Base-by-base conservation (phyloP, 768 basidiomycete genomes). In the Candolleomyces aberdarensis region DNA sequence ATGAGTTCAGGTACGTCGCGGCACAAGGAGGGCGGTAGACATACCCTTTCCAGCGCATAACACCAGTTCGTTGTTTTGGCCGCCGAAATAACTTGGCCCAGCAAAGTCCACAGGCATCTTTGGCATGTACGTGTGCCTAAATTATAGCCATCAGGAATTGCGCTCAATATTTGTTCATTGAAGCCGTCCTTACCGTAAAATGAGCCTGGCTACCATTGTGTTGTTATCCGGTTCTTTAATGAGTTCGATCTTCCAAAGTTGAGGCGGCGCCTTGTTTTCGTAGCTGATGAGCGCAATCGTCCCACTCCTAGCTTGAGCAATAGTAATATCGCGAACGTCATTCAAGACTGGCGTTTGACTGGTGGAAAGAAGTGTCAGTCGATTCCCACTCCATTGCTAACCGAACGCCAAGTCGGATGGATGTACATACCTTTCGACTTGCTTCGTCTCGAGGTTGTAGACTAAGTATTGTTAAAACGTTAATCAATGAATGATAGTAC, bases 41-140 rank as follows among this genome's bases (percentile, higher is more conserved):
- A 36, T 36, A 36, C 36, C 36, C 36, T 93, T 92, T 6, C 87
- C 85, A 44, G 88, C 87, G 66, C 91, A 89, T 5, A 93, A 76
- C 11, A 94, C 85, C 48, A 92, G 76, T 66, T 93, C 89, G 66
- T 91, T 87, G 63, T 88, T 85, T 67, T 83, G 84, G 17, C 91
- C 92, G 41, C 90, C 91, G 58, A 93, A 92, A 73, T 92, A 91
- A 67, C 89, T 90, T 8, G 87, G 85, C 0, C 92, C 92, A 1
- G 90, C 87, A 66, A 92, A 91, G 66, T 92, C 88, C 19, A 90
- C 84, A 13, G 77, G 63, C 13, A 75, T 74, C 68, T 87, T 89
- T 9, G 89, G 86, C 78, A 86, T 36, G 11, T 36, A 36, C 11
- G 36, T 36, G 36, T 36, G 36, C 11, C 36, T 36, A 6, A 3